phyloP scores from a whole-genome alignment of 192 early-diverging fungal species.

The Dissophora globulifera region DNA sequence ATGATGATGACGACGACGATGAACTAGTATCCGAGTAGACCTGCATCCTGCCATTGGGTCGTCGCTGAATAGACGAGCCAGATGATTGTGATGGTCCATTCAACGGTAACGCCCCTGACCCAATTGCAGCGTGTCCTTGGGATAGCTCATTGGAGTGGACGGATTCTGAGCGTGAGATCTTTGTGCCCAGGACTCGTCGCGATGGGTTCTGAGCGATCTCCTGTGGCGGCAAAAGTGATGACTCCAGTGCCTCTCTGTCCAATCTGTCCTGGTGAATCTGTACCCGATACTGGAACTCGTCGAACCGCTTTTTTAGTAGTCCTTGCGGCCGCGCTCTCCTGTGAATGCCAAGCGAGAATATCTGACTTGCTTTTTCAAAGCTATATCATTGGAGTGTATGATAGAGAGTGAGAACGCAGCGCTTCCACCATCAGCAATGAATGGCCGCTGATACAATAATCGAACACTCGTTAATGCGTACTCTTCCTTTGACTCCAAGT shows the following conservation, averaged over 20 bases:
- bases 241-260: constrained; percentile 10
- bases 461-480: constrained; percentile 2
- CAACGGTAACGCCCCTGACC: constrained; percentile 1
- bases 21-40: constrained; percentile 41
- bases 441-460: too few relatives aligned
- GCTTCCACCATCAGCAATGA: too few relatives aligned
- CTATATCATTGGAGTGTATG: constrained; percentile 30
- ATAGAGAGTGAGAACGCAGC: too few relatives aligned
- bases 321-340: constrained; percentile 77
- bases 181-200: constrained; percentile 28
- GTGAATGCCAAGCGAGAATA: constrained; percentile 72
- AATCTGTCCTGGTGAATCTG: constrained; percentile 6
- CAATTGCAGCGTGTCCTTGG: constrained; percentile 7
- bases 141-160: constrained; percentile 22
- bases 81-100: not conserved
- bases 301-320: constrained; percentile 65
- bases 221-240: not conserved
- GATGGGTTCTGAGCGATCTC: too few relatives aligned
- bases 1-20: not conserved
- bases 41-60: constrained; percentile 12
- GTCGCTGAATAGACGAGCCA: not conserved
- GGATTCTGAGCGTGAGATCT: constrained; percentile 13
- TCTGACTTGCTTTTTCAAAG: constrained; percentile 69
- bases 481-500: constrained; percentile 64
- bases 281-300: constrained; percentile 63